Evolutionary conservation across 192 early-diverging fungal species (phyloP), one percentile per base, ranked within the genome.

Genomic region (Backusella liffmaniae): DNA sequence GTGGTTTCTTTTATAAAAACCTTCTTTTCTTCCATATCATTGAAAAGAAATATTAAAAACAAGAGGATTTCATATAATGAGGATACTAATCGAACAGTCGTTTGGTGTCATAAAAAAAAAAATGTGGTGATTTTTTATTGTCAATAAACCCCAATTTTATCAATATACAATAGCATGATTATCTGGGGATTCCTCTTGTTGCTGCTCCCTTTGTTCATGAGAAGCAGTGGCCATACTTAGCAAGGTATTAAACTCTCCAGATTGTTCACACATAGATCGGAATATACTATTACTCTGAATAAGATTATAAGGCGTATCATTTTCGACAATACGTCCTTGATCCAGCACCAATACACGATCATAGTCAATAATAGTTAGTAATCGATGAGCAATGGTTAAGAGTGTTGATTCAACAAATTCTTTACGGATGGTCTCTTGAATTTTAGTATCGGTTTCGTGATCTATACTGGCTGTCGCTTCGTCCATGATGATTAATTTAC

Each of bases 381-480:
- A 56, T 16, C 87, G 78, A 76, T 88, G 87, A 2, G 87, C 87
- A 74, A 88, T 88, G 51, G 84, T 85, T 30, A 88, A 76, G 5
- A 88, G 76, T 1, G 87, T 88, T 9, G 89, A 89, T 44, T 90
- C 80, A 35, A 84, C 80, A 83, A 95, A 94, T 67, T 87, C 86
- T 66, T 90, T 84, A 41, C 93, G 89, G 70, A 98, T 95, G 0
- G 95, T 93, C 12, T 79, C 82, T 83, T 98, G 96, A 77, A 98
- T 97, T 29, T 84, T 85, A 29, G 85, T 82, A 76, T 98, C 96
- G 0, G 94, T 96, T 26, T 91, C 89, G 76, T 90, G 88, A 75
- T 98, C 96, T 0, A 98, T 94, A 1, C 88, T 89, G 6, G 95
- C 95, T 0, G 97, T 98, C 1, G 96, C 96, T 82, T 96, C 95